Evolutionary conservation across 345 rosid genomes (phyloP).

Genomic region (Cardamine occulta): DNA sequence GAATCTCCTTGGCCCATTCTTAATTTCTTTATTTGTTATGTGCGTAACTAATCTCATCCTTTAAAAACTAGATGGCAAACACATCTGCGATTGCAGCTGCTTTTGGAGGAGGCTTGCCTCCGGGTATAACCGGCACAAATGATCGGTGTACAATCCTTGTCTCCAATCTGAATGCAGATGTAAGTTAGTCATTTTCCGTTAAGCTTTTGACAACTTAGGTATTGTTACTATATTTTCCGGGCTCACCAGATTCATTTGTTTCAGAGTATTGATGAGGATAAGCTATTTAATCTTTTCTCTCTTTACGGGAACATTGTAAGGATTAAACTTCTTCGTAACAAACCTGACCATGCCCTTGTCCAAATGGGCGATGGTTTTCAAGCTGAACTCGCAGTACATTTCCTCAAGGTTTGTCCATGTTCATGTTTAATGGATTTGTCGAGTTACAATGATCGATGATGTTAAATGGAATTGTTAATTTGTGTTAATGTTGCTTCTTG

Average conservation of each 20-base stretch:
- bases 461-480: neutral
- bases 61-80: slow-evolving; percentile 71
- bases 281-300: slow-evolving; percentile 93
- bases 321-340: slow-evolving; percentile 90
- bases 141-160: slow-evolving; percentile 91
- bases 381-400: slow-evolving; percentile 96
- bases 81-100: slow-evolving; percentile 94
- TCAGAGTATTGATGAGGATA: slow-evolving; percentile 90
- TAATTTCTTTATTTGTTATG: neutral
- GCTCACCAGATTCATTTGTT: slow-evolving; percentile 33
- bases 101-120: slow-evolving; percentile 96
- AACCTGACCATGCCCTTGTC: slow-evolving; percentile 97
- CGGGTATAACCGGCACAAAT: slow-evolving; percentile 92
- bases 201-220: neutral
- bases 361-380: slow-evolving; percentile 99
- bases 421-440: neutral
- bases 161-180: slow-evolving; percentile 90
- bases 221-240: neutral
- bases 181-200: slow-evolving; percentile 44
- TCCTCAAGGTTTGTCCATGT: slow-evolving; percentile 68
- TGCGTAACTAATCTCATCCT: neutral
- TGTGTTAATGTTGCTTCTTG: slow-evolving; percentile 14
- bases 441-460: neutral
- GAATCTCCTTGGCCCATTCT: neutral
- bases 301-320: slow-evolving; percentile 95